These are phyloP conservation scores for Colletotrichum kahawae DNA, from an alignment of 2,329 filamentous ascomycete genomes.

Conservation along the genomic window DNA sequence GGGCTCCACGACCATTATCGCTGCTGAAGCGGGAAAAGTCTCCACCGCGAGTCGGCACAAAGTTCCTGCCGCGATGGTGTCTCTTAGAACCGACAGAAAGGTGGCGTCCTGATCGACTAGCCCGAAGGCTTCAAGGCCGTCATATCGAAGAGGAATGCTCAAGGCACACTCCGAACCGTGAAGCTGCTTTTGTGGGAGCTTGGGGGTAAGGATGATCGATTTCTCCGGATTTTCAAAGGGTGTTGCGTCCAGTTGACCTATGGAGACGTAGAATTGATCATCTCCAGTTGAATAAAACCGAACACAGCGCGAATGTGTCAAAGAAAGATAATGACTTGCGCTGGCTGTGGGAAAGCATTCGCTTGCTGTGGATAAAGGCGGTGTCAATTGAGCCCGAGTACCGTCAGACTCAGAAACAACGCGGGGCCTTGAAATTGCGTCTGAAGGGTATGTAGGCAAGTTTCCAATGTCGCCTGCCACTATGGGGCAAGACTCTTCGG, in stretches of 20 bases:
- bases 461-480: background rate
- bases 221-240: background rate
- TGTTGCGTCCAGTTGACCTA: background rate
- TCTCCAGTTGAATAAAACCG: background rate
- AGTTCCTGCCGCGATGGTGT: background rate
- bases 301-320: background rate
- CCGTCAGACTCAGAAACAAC: background rate
- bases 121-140: background rate
- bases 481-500: background rate
- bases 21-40: background rate
- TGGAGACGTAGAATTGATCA: background rate
- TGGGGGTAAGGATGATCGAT: background rate
- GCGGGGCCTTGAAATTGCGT: background rate
- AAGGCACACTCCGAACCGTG: background rate
- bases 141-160: background rate
- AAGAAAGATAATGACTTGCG: background rate
- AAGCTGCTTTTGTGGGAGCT: background rate
- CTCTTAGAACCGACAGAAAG: background rate
- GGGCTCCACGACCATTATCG: background rate
- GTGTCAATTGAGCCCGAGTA: background rate
- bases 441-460: background rate
- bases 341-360: background rate
- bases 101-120: background rate
- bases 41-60: background rate
- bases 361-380: background rate